Evolutionary conservation across 2,329 filamentous ascomycete species (phyloP), one percentile per base, ranked within the genome.

Genomic region (Xenoacremonium recifei): DNA sequence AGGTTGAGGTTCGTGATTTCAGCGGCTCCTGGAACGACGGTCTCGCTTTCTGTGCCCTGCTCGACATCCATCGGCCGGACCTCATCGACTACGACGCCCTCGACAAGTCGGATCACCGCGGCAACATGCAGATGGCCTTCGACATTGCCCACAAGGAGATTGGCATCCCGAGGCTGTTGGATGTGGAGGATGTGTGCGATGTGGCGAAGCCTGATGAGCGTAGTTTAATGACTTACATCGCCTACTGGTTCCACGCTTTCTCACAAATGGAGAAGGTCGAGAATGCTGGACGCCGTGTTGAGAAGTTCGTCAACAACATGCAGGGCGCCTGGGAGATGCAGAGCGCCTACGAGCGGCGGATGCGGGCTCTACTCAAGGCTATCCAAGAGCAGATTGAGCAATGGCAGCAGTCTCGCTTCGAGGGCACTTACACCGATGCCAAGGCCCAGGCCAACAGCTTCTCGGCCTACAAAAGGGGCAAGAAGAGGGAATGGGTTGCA

Each of bases 311-410:
- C 56, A 89, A 89, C 63, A 97, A 93, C 65, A 97, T 99, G 93
- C 90, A 96, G 63, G 93, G 93, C 17, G 92, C 93, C 7, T 99
- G 93, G 93, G 92, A 96, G 69, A 99, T 99, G 93, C 91, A 99
- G 68, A 95, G 89, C 62, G 88, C 87, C 21, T 99, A 92, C 63
- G 93, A 99, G 73, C 79, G 86, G 59, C 82, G 93, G 47, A 95
- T 97, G 88, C 81, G 82, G 44, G 88, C 84, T 53, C 75, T 99
- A 30, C 73, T 97, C 49, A 76, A 81, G 53, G 77, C 83, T 50
- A 89, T 97, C 55, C 75, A 77, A 19, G 77, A 77, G 50, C 90
- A 96, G 65, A 77, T 84, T 36, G 75, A 85, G 40, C 66, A 75
- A 44, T 99, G 93, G 93, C 78, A 85, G 52, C 78, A 81, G 35